Evolutionary conservation across 352 stramenopile genomes (phyloP), one percentile per base, ranked within the genome.

Genomic region (Globisporangium viniferum): DNA sequence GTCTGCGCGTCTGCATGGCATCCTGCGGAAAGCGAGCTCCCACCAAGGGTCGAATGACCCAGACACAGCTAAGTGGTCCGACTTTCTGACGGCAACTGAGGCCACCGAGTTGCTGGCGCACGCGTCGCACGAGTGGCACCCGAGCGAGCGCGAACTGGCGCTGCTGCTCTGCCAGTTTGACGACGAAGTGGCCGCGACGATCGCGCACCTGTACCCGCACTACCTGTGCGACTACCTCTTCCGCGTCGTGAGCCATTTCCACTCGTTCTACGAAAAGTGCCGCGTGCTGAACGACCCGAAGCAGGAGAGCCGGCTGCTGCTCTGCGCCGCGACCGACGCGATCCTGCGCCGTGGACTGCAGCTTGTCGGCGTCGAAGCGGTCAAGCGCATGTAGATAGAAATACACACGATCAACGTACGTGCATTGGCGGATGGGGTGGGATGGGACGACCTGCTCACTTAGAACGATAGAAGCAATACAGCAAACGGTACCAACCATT

Each of bases 181-280:
- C 59, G 88, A 95, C 64, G 88, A 92, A 67, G 76, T 94, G 20
- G 60, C 75, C 7, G 64, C 73, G 12, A 73, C 84, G 15, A 70
- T 90, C 62, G 71, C 76, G 18, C 79, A 93, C 24, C 72, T 93
- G 69, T 81, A 87, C 54, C 84, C 88, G 55, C 86, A 94, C 65
- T 85, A 84, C 53, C 67, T 95, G 62, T 93, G 86, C 72, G 86
- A 93, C 67, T 95, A 94, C 64, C 68, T 95, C 27, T 95, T 92
- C 73, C 83, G 86, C 59, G 76, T 95, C 55, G 83, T 84, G 24
- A 77, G 74, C 61, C 80, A 92, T 33, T 94, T 95, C 73, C 88
- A 95, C 69, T 70, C 72, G 20, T 95, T 95, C 56, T 94, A 94
- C 59, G 86, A 94, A 70, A 79, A 87, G 33, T 95, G 88, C 65